These are phyloP conservation scores for Fraxinus nigra DNA, from an alignment of 305 asterid genomes.

Conservation along the genomic window DNA sequence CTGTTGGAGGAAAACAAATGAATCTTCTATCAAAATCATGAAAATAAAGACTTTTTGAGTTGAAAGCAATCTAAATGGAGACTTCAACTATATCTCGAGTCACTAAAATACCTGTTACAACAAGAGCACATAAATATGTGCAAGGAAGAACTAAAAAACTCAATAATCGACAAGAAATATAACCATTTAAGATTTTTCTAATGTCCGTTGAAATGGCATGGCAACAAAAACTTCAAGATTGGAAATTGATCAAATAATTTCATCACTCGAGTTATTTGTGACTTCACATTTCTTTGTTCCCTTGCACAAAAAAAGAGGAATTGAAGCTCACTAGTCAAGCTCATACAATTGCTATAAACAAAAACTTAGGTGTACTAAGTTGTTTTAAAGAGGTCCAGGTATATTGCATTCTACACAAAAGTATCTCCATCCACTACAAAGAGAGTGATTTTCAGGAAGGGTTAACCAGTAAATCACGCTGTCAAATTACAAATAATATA, in stretches of 20 bases:
- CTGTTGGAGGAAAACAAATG: conserved; percentile 38
- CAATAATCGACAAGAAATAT: neutral
- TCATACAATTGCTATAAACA: neutral
- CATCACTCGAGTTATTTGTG: neutral
- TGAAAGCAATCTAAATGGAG: neutral
- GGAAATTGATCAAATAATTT: neutral
- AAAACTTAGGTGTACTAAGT: neutral
- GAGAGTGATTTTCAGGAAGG: neutral
- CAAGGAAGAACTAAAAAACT: neutral
- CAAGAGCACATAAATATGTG: neutral
- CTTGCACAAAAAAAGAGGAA: neutral
- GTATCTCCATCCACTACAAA: neutral
- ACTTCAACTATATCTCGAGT: neutral
- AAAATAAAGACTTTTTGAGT: neutral
- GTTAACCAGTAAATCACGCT: neutral
- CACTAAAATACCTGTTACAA: neutral
- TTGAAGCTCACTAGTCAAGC: neutral
- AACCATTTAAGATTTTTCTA: neutral
- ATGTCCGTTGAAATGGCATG: neutral
- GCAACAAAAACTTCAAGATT: neutral
- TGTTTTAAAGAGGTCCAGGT: neutral
- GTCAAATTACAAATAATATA: neutral
- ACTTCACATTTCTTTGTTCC: neutral
- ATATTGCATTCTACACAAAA: neutral
- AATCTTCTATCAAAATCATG: conserved; percentile 1